These are phyloP conservation scores for Miamiensis avidus DNA, from an alignment of 169 alveolate genomes.

Conservation along the genomic window DNA sequence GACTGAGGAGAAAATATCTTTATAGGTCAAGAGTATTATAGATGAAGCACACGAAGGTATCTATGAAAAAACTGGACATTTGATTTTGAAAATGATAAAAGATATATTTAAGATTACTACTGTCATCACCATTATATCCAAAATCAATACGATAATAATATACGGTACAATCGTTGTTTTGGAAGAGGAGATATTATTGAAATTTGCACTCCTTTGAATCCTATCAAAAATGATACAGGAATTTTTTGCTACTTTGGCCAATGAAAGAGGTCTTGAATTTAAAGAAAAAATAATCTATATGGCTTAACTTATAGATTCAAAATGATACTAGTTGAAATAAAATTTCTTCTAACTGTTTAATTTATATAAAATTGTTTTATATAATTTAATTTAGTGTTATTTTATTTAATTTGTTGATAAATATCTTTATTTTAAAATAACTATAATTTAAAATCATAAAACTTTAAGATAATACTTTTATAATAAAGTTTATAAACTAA, in stretches of 20 bases:
- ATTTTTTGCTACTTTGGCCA: not conserved
- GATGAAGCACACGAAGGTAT: slow-evolving; percentile 68
- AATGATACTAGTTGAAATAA: too few species aligned
- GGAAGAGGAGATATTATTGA: slow-evolving; percentile 53
- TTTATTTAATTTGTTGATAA: too few species aligned
- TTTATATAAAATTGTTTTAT: too few species aligned
- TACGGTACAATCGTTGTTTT: slow-evolving; percentile 51
- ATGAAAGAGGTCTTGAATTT: not conserved
- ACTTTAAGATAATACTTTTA: too few species aligned
- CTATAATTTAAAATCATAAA: too few species aligned
- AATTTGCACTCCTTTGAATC: slow-evolving; percentile 45
- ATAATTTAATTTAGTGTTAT: too few species aligned
- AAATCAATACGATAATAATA: slow-evolving; percentile 49
- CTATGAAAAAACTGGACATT: slow-evolving; percentile 52
- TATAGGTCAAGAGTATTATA: slow-evolving; percentile 52
- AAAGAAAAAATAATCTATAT: not conserved
- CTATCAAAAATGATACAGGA: not conserved
- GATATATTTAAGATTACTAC: slow-evolving; percentile 41
- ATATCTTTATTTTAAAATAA: too few species aligned
- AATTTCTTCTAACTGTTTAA: too few species aligned
- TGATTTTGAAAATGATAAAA: slow-evolving; percentile 48
- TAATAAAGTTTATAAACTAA: too few species aligned
- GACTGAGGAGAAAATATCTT: slow-evolving; percentile 28
- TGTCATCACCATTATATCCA: slow-evolving; percentile 54
- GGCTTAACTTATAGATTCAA: not conserved